Conservation (phyloP, 2,329 filamentous ascomycete genomes). For the Clonostachys chloroleuca region DNA sequence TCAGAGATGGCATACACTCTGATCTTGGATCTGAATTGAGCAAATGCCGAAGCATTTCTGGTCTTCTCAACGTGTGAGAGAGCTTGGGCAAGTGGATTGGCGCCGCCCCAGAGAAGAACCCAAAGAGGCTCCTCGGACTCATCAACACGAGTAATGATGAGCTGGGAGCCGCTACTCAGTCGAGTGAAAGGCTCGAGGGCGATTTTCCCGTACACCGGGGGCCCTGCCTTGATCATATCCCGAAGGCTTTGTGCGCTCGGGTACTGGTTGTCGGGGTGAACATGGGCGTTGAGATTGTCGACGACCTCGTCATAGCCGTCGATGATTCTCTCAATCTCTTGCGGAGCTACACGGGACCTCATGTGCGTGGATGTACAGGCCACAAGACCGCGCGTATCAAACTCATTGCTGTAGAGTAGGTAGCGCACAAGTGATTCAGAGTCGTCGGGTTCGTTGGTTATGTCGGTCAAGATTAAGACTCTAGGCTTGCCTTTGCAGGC, state of each 20-base stretch:
- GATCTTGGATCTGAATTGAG: conserved; percentile 30
- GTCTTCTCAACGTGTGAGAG: conserved; percentile 26
- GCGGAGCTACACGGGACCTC: conserved; percentile 27
- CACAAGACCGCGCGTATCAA: conserved; percentile 37
- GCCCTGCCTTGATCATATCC: conserved; percentile 28
- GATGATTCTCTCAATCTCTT: conserved; percentile 36
- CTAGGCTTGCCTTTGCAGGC: conserved; percentile 17
- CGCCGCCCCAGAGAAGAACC: conserved; percentile 48
- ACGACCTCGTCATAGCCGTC: conserved; percentile 35
- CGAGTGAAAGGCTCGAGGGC: conserved; percentile 10
- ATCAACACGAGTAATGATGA: conserved; percentile 27
- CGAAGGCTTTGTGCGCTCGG: conserved; percentile 27
- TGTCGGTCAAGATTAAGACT: conserved; percentile 35
- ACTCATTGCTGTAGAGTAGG: conserved; percentile 39
- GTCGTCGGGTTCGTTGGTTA: conserved; percentile 41
- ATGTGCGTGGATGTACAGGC: conserved; percentile 41
- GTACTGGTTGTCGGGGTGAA: conserved; percentile 34
- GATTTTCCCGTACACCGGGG: conserved; percentile 13
- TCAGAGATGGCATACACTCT: conserved; percentile 54
- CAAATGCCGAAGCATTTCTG: conserved; percentile 19
- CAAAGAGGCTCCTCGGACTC: conserved; percentile 34
- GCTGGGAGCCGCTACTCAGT: conserved; percentile 29
- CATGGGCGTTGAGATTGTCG: conserved; percentile 42
- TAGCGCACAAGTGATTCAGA: conserved; percentile 36
- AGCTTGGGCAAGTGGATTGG: conserved; percentile 45